These are phyloP conservation scores for Metarhizium anisopliae DNA, from an alignment of 2,329 filamentous ascomycete genomes.

Conservation along the genomic window DNA sequence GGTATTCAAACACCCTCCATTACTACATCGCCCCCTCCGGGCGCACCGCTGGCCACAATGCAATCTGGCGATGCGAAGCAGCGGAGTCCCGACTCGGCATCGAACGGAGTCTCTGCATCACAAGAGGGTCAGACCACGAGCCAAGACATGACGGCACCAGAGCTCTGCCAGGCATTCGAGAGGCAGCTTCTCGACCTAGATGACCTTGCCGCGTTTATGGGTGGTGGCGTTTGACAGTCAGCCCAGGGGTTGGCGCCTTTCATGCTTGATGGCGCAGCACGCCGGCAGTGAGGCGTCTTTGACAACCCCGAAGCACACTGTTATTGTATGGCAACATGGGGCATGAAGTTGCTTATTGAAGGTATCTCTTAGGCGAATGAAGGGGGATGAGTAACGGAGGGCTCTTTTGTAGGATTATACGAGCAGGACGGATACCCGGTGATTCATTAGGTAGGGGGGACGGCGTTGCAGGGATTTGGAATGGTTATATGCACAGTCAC, in stretches of 20 bases:
- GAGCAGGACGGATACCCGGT: constrained; percentile 2
- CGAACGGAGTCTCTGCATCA: constrained; percentile 21
- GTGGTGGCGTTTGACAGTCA: constrained; percentile 42
- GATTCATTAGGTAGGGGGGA: not conserved
- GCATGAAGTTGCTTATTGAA: not conserved
- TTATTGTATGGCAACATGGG: not conserved
- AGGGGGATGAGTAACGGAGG: not conserved
- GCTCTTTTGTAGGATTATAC: constrained; percentile 3
- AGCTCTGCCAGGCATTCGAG: constrained; percentile 51
- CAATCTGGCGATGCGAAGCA: constrained; percentile 27
- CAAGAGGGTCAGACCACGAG: constrained; percentile 26
- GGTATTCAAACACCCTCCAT: constrained; percentile 37
- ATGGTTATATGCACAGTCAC: not conserved
- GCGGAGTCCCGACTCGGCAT: constrained; percentile 21
- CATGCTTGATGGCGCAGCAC: not conserved
- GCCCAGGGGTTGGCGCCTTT: not conserved
- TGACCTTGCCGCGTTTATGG: constrained; percentile 54
- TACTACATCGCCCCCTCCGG: constrained; percentile 32
- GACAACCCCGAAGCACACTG: not conserved
- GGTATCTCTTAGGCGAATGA: not conserved
- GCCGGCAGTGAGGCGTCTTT: not conserved
- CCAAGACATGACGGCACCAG: constrained; percentile 49
- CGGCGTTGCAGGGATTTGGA: constrained; percentile 3
- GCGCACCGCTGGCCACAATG: constrained; percentile 14
- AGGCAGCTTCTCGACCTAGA: constrained; percentile 51